Base-by-base conservation (phyloP, 768 basidiomycete genomes). In the Nevesoporus exiguus region DNA sequence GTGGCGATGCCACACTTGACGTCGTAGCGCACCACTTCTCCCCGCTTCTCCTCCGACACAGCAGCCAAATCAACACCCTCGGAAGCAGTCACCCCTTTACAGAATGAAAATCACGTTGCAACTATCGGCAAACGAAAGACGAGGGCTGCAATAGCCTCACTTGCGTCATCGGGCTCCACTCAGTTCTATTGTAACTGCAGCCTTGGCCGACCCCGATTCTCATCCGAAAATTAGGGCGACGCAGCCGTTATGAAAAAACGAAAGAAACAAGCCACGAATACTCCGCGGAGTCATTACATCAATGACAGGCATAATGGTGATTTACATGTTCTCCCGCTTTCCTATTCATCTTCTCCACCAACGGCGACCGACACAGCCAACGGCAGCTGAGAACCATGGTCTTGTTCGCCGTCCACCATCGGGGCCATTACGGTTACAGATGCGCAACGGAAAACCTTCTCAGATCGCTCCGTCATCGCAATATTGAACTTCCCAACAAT, bases 401-500 rank as follows among this genome's bases (percentile, higher is more conserved):
- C 64, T 10, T 55, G 31, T 34, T 54, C 52, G 3, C 52, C 52
- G 19, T 54, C 40, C n/a, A 74, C 55, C 7, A 63, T 72, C n/a
- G 75, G 74, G 27, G 60, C 47, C 73, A 76, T 71, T 29, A 72
- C 56, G 6, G 60, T 10, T 5, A 34, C 11, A 24, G 66, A 65
- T 19, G 65, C 56, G 34, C 68, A 68, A 21, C 71, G 63, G 14
- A 63, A 48, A 33, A 77, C 52, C 33, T 51, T 62, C 39, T 66
- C 59, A 21, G 61, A 53, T 21, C 60, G 63, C 5, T 70, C 66
- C 17, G 71, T 71, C 51, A 64, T 61, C 39, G 61, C 55, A 56
- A 85, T 80, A 57, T 84, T 78, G 59, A 85, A 82, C 58, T 78
- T 73, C 31, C 73, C 66, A 37, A 85, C 52, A 21, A 82, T 70